phyloP scores from a whole-genome alignment of 208 protist genomes.

The Leishmania aethiopica region DNA sequence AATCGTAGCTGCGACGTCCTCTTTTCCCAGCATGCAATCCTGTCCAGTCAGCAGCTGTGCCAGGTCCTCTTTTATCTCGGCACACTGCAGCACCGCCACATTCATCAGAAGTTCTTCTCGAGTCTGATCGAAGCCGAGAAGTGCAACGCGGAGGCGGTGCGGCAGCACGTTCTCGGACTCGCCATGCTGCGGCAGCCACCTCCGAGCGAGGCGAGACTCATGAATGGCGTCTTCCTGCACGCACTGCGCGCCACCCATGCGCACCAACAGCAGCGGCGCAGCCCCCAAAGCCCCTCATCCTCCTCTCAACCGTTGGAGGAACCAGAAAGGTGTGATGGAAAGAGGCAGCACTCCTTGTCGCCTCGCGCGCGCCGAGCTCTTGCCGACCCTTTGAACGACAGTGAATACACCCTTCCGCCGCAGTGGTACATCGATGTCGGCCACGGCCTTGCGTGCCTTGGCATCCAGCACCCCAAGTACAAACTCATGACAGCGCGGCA shows the following conservation, averaged over 20 bases:
- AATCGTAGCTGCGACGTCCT: conserved; percentile 82
- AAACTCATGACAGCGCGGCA: conserved; percentile 75
- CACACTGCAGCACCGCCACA: conserved; percentile 85
- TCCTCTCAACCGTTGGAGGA: background rate
- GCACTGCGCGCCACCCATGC: conserved; percentile 47
- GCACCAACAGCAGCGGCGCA: background rate
- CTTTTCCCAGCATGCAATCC: conserved; percentile 60
- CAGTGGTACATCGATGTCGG: conserved; percentile 85
- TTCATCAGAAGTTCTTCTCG: conserved; percentile 82
- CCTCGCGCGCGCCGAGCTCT: conserved; percentile 11
- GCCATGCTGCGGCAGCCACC: conserved; percentile 88
- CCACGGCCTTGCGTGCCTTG: conserved; percentile 76
- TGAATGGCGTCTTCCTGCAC: conserved; percentile 87
- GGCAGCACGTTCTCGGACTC: conserved; percentile 66
- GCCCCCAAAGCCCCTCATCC: background rate
- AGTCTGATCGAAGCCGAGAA: conserved; percentile 63
- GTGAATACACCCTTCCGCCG: conserved; percentile 45
- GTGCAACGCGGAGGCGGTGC: conserved; percentile 68
- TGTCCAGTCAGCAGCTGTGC: conserved; percentile 81
- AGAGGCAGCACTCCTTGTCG: background rate
- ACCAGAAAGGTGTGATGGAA: background rate
- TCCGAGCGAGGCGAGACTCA: conserved; percentile 42
- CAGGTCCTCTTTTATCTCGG: conserved; percentile 80
- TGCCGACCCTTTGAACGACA: conserved; percentile 32
- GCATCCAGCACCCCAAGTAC: conserved; percentile 78